These are phyloP conservation scores for Fragilaria crotonensis DNA, from an alignment of 108 stramenopile genomes.

Conservation along the genomic window DNA sequence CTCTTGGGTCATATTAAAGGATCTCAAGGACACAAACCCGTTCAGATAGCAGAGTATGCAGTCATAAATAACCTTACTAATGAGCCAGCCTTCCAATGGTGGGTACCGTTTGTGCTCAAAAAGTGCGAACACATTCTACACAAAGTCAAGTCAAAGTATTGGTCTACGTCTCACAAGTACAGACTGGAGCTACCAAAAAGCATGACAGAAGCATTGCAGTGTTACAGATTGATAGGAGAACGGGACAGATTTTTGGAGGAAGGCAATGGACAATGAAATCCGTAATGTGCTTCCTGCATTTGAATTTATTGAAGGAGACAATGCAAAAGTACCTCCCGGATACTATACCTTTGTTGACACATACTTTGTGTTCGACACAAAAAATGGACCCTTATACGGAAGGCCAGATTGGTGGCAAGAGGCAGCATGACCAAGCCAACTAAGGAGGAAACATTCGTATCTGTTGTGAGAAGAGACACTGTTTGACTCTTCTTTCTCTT, in stretches of 20 bases:
- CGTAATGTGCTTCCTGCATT: too few species aligned
- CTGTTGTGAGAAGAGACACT: constrained; percentile 19
- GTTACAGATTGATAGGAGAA: too few species aligned
- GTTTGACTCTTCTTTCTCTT: constrained; percentile 8
- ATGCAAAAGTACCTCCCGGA: neutral
- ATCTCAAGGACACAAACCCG: constrained; percentile 22
- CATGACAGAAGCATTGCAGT: neutral
- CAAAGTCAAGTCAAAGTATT: too few species aligned
- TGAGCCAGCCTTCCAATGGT: constrained; percentile 24
- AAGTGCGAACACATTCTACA: constrained; percentile 11
- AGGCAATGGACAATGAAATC: too few species aligned
- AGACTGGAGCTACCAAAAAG: constrained; percentile 4
- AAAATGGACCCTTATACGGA: too few species aligned
- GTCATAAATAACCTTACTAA: neutral
- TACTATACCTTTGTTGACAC: neutral
- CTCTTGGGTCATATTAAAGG: constrained; percentile 11
- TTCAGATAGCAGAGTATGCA: constrained; percentile 11
- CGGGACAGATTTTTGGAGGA: too few species aligned
- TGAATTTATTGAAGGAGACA: neutral
- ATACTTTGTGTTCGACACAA: constrained; percentile 14
- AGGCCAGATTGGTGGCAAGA: too few species aligned
- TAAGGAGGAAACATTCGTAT: constrained; percentile 14
- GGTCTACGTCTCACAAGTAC: too few species aligned
- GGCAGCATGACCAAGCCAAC: too few species aligned
- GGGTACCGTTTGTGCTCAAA: constrained; percentile 2